These are phyloP conservation scores for Cucurbitaria berberidis DNA, from an alignment of 2,329 filamentous ascomycete genomes.

Conservation along the genomic window DNA sequence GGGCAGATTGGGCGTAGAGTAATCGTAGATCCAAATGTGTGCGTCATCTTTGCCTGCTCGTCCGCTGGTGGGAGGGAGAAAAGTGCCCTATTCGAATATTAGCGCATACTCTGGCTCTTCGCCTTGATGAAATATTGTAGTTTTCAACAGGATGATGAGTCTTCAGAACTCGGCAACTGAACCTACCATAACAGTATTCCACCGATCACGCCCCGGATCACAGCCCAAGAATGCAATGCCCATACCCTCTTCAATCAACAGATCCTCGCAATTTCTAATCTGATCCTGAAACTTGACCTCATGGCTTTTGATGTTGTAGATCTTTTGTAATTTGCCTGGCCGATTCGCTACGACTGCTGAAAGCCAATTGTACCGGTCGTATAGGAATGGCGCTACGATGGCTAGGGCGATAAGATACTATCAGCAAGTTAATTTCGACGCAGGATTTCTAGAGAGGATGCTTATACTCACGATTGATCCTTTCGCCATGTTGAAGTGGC, in stretches of 20 bases:
- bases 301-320: conserved; percentile 32
- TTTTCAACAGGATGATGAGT: too few species aligned
- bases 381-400: conserved; percentile 29
- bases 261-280: conserved; percentile 54
- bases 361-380: conserved; percentile 33
- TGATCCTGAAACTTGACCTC: conserved; percentile 45
- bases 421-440: neutral
- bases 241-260: conserved; percentile 44
- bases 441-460: neutral
- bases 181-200: conserved; percentile 56
- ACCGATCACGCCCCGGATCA: conserved; percentile 51
- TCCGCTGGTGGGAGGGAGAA: conserved; percentile 20
- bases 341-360: conserved; percentile 27
- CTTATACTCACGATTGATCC: neutral
- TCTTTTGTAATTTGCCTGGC: conserved; percentile 23
- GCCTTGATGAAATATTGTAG: too few species aligned
- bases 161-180: neutral
- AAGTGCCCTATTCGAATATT: conserved; percentile 36
- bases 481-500: neutral
- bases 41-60: conserved; percentile 25
- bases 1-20: conserved; percentile 30
- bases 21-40: conserved; percentile 50
- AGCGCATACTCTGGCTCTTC: neutral
- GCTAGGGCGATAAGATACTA: conserved; percentile 23
- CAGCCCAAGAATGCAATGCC: conserved; percentile 53